These are phyloP conservation scores for Meripilus lineatus DNA, from an alignment of 1,284 basidiomycete genomes.

Conservation along the genomic window DNA sequence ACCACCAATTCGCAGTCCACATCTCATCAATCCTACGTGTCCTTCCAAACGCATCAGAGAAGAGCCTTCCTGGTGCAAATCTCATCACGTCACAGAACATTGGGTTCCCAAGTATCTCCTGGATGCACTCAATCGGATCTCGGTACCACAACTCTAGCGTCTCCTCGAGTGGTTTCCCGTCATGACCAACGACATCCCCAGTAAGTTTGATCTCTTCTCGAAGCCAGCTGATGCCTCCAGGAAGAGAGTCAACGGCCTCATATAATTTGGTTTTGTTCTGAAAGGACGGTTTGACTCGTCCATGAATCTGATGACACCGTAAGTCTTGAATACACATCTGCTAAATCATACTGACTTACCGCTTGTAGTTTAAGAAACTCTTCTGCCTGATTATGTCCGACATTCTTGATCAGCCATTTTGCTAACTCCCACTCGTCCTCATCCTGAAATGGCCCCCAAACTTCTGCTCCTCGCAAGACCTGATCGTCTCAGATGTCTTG, in stretches of 20 bases:
- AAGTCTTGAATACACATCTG: too few relatives aligned
- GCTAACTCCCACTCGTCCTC: slow-evolving; percentile 17
- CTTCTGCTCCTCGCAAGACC: too few relatives aligned
- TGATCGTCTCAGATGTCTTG: too few relatives aligned
- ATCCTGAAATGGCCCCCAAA: neutral
- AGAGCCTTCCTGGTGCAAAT: slow-evolving; percentile 29
- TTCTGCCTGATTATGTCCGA: too few relatives aligned
- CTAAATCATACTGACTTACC: too few relatives aligned
- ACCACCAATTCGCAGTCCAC: slow-evolving; percentile 24
- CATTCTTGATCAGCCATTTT: slow-evolving; percentile 8
- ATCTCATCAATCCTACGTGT: slow-evolving; percentile 23
- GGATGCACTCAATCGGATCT: slow-evolving; percentile 28
- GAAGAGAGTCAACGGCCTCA: slow-evolving; percentile 15
- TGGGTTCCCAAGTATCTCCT: slow-evolving; percentile 29
- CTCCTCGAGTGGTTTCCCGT: slow-evolving; percentile 14
- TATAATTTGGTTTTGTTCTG: too few relatives aligned
- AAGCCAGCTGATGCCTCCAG: slow-evolving; percentile 12
- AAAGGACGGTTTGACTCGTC: too few relatives aligned
- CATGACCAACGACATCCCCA: slow-evolving; percentile 23
- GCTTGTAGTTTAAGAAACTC: slow-evolving; percentile 14
- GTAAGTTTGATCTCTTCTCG: slow-evolving; percentile 5
- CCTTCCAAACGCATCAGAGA: slow-evolving; percentile 18
- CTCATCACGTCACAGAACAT: slow-evolving; percentile 23
- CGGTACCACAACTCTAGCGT: slow-evolving; percentile 23
- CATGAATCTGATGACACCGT: too few relatives aligned